These are phyloP conservation scores for Yueomyces sinensis DNA, from an alignment of 805 yeast genomes.

Conservation along the genomic window DNA sequence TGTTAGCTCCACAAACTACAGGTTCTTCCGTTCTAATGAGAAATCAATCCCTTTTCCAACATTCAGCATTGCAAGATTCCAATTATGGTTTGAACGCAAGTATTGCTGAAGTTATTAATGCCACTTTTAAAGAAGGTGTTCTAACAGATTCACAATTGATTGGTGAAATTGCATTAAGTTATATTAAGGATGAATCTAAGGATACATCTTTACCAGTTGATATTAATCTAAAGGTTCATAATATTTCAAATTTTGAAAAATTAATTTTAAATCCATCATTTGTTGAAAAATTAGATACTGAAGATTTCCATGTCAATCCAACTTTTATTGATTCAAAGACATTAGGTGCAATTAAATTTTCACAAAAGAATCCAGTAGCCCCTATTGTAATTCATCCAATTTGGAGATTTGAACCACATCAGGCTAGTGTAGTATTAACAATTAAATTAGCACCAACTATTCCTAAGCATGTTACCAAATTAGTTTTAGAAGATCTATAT, in stretches of 20 bases:
- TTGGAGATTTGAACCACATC: conserved; percentile 81
- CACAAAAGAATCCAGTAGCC: conserved; percentile 37
- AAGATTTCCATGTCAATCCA: conserved; percentile 34
- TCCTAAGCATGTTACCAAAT: conserved; percentile 23
- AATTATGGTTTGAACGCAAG: conserved; percentile 64
- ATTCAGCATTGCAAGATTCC: conserved; percentile 29
- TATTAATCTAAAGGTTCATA: conserved; percentile 30
- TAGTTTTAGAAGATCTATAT: conserved; percentile 25
- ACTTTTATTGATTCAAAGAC: conserved; percentile 47
- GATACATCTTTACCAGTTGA: conserved; percentile 28
- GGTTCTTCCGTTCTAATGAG: conserved; percentile 25
- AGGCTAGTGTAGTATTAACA: conserved; percentile 74
- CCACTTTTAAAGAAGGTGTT: conserved; percentile 56
- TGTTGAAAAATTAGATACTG: conserved; percentile 32
- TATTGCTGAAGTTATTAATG: conserved; percentile 72
- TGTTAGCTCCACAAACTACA: conserved; percentile 29
- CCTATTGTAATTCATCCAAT: conserved; percentile 69
- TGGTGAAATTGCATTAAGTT: conserved; percentile 82
- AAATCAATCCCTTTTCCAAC: conserved; percentile 30
- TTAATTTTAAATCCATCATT: conserved; percentile 41
- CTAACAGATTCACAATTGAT: conserved; percentile 46
- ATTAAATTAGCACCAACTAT: conserved; percentile 29
- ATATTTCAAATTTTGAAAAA: conserved; percentile 30
- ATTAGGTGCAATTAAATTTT: conserved; percentile 71
- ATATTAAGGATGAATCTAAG: conserved; percentile 22